Evolutionary conservation across 257 asterid species (phyloP).

Genomic region (Solanum medicagineum): DNA sequence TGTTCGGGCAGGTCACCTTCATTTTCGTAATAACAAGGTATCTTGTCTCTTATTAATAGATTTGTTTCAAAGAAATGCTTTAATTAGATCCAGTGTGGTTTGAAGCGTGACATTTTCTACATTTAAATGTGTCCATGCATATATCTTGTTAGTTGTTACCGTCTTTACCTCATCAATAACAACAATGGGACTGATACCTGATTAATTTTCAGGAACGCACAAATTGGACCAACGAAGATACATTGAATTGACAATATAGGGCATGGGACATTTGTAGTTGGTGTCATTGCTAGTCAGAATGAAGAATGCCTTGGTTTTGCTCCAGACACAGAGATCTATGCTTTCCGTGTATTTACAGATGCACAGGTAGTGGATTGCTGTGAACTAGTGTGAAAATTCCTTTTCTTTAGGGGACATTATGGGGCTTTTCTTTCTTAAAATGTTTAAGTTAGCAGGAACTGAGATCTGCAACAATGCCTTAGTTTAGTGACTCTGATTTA

Average conservation of each 20-base stretch:
- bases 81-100: not conserved
- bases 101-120: not conserved
- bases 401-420: not conserved
- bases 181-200: not conserved
- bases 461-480: not conserved
- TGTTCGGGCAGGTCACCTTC: constrained; percentile 80
- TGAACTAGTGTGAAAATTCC: not conserved
- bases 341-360: constrained; percentile 89
- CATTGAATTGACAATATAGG: constrained; percentile 94
- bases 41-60: not conserved
- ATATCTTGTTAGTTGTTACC: not conserved
- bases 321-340: constrained; percentile 92
- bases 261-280: constrained; percentile 98
- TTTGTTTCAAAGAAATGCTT: not conserved
- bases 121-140: not conserved
- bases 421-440: not conserved
- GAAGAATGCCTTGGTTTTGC: constrained; percentile 95
- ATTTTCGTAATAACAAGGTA: constrained; percentile 93
- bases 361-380: constrained; percentile 79
- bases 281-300: constrained; percentile 91
- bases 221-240: constrained; percentile 94
- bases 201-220: constrained; percentile 65
- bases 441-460: not conserved
- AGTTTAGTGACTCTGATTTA: not conserved
- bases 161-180: not conserved